phyloP scores from a whole-genome alignment of 2,329 filamentous ascomycete genomes.

The Microascus cirrosus region DNA sequence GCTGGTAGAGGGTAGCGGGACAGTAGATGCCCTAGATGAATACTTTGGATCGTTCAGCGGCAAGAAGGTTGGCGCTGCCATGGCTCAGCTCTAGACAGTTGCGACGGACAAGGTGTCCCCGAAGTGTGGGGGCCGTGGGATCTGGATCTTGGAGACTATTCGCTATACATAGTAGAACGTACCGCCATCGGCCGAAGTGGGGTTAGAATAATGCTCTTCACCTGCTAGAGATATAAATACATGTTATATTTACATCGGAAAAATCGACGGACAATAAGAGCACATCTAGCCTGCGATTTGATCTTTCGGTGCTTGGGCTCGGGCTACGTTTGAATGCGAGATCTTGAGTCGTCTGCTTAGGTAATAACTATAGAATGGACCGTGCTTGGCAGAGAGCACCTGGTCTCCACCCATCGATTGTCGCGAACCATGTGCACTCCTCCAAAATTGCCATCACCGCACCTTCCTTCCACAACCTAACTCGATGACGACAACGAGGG shows the following conservation, averaged over 20 bases:
- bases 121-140: neutral
- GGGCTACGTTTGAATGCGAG: neutral
- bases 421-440: neutral
- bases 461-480: neutral
- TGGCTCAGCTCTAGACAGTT: slow-evolving; percentile 1
- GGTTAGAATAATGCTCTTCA: neutral
- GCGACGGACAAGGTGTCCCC: neutral
- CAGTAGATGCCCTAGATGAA: slow-evolving; percentile 68
- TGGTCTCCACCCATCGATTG: neutral
- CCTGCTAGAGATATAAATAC: neutral
- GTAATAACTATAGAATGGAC: neutral
- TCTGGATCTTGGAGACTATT: neutral
- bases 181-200: neutral
- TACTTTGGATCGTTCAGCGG: slow-evolving; percentile 69
- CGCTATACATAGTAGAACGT: neutral
- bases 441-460: neutral
- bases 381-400: neutral
- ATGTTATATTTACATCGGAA: neutral
- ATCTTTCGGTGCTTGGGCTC: neutral
- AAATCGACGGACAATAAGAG: neutral
- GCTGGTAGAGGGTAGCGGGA: slow-evolving; percentile 65
- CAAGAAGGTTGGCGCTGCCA: slow-evolving; percentile 35
- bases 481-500: neutral
- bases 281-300: too few species aligned
- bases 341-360: neutral